phyloP scores from a whole-genome alignment of 1,284 basidiomycete genomes.

The Fomitopsis pinicola region DNA sequence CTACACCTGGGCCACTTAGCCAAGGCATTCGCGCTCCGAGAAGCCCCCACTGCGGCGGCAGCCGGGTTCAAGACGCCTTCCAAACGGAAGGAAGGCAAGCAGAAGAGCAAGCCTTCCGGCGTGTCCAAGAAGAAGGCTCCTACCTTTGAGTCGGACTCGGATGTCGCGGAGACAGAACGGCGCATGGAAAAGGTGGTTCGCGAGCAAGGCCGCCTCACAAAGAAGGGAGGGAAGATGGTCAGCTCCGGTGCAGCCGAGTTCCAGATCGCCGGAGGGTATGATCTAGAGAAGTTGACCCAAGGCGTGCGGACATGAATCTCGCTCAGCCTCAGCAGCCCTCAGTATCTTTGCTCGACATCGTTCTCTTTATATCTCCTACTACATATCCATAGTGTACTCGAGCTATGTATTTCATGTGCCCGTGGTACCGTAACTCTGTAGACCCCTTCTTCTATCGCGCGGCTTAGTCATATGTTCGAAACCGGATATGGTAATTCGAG shows the following conservation, averaged over 20 bases:
- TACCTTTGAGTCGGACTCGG: slow-evolving; percentile 39
- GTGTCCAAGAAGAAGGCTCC: slow-evolving; percentile 8
- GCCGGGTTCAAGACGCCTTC: slow-evolving; percentile 18
- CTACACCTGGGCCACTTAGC: slow-evolving; percentile 96
- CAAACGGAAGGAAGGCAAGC: slow-evolving; percentile 18
- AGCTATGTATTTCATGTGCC: no score
- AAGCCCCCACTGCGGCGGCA: slow-evolving; percentile 77
- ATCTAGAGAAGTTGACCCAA: slow-evolving; percentile 62
- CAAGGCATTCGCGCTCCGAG: slow-evolving; percentile 93
- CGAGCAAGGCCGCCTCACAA: slow-evolving; percentile 77
- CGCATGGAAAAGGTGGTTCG: slow-evolving; percentile 89
- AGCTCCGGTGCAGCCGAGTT: slow-evolving; percentile 77
- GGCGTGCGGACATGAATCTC: slow-evolving; percentile 19
- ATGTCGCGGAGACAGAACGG: slow-evolving; percentile 62
- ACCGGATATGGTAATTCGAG: slow-evolving; percentile 8
- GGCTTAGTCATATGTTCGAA: slow-evolving; percentile 22
- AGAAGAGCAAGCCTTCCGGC: slow-evolving; percentile 10
- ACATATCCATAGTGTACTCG: no score
- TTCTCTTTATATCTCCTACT: no score
- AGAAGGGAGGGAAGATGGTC: slow-evolving; percentile 77
- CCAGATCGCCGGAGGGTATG: slow-evolving; percentile 70
- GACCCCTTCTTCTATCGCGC: not conserved
- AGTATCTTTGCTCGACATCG: no score
- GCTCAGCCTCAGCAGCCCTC: not conserved
- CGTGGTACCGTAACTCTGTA: no score